These are phyloP conservation scores for Craterostigma plantagineum DNA, from an alignment of 257 asterid species.

Conservation along the genomic window DNA sequence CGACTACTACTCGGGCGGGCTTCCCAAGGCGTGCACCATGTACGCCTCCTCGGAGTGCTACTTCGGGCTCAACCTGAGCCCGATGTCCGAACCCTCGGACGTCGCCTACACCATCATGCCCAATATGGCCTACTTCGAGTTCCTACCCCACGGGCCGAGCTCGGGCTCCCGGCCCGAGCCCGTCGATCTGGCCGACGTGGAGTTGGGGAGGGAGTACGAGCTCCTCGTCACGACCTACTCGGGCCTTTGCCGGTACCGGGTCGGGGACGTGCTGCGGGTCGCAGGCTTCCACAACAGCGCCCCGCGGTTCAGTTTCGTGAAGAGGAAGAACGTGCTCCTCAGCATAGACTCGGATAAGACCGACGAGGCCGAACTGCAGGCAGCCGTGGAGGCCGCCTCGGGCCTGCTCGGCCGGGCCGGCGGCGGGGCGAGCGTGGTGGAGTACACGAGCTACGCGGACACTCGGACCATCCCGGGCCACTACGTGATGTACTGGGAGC, in stretches of 20 bases:
- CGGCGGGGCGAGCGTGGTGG: constrained; percentile 70
- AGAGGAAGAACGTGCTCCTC: constrained; percentile 67
- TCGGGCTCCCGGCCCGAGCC: constrained; percentile 25
- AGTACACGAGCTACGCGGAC: constrained; percentile 88
- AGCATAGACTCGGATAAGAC: constrained; percentile 94
- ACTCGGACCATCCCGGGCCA: constrained; percentile 86
- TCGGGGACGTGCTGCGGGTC: constrained; percentile 89
- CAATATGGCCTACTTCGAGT: constrained; percentile 94
- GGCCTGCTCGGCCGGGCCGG: constrained; percentile 16
- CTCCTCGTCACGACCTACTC: constrained; percentile 79
- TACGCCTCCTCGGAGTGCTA: constrained; percentile 94
- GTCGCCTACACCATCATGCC: constrained; percentile 97
- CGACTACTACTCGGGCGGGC: constrained; percentile 71
- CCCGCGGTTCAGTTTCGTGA: constrained; percentile 76
- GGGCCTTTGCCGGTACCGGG: constrained; percentile 67
- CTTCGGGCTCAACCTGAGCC: constrained; percentile 79
- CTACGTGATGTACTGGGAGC: constrained; percentile 85
- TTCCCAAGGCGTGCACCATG: constrained; percentile 87
- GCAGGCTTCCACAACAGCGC: constrained; percentile 85
- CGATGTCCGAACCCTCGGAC: constrained; percentile 75
- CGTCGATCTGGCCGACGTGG: constrained; percentile 66
- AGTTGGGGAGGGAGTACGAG: constrained; percentile 82
- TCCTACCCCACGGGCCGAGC: constrained; percentile 38
- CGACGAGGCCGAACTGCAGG: constrained; percentile 73
- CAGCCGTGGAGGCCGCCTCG: constrained; percentile 73